Evolutionary conservation across 2,329 filamentous ascomycete genomes (phyloP), one percentile per base, ranked within the genome.

Genomic region (Fusarium tricinctum): DNA sequence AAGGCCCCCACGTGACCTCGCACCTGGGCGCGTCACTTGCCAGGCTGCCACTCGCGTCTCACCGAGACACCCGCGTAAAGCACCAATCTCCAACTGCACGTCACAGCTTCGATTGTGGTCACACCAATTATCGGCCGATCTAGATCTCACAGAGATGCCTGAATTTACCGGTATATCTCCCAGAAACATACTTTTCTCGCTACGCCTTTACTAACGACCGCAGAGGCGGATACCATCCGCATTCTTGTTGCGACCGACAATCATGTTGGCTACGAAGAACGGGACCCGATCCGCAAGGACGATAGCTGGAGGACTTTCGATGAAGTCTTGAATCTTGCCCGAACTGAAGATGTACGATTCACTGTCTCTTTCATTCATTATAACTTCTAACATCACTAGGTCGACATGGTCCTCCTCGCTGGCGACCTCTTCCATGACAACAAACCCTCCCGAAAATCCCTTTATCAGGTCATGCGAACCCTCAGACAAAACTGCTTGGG

Each of bases 391-490:
- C 23, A 3, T 45, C 8, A 9, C 63, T 40, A 89, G 87, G 88
- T 99, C 69, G 96, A 99, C 79, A 98, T 99, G 96, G 92, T 99
- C 1, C 85, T 99, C 3, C 89, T 99, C 6, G 95, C 91, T 4
- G 96, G 96, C 46, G 96, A 99, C 77, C 86, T 99, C 2, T 99
- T 99, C 77, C 97, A 99, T 78, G 95, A 99, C 73, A 99, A 99
- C 79, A 97, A 97, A 74, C 97, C 96, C 5, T 97, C 94, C 8
- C 89, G 96, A 62, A 97, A 97, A 76, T 91, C 94, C 28, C 92
- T 99, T 87, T 98, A 96, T 78, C 93, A 99, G 77, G 96, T 99
- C 65, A 98, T 98, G 93, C 90, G 93, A 32, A 96, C 93, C 3
- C 85, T 99, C 30, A 90, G 96, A 53, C 91, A 94, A 84, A 97